These are phyloP conservation scores for Neonectria faginata DNA, from an alignment of 2,329 filamentous ascomycete genomes.

Conservation along the genomic window DNA sequence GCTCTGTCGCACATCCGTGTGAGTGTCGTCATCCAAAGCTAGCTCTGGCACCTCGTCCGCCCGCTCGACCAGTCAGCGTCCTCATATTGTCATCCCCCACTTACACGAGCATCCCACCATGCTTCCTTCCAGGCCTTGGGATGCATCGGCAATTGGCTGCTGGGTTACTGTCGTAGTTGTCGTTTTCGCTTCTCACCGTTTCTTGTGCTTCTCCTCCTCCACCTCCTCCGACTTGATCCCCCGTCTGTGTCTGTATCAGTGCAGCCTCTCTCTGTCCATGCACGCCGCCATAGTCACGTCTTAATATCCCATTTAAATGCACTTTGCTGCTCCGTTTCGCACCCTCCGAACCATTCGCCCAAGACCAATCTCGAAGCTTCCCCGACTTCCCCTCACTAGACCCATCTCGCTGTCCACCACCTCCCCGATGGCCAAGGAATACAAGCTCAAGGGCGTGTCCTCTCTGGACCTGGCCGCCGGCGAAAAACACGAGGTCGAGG, in stretches of 20 bases:
- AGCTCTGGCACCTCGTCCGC: background rate
- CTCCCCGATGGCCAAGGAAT: slow-evolving; percentile 66
- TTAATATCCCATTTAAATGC: background rate
- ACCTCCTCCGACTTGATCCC: background rate
- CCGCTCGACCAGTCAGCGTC: slow-evolving; percentile 7
- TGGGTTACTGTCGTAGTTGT: too few species aligned
- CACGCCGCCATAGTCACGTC: background rate
- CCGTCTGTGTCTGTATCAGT: background rate
- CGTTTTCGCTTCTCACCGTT: background rate
- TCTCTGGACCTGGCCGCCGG: slow-evolving; percentile 81
- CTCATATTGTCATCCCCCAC: slow-evolving; percentile 12
- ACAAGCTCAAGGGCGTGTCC: slow-evolving; percentile 80
- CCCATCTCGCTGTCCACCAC: background rate
- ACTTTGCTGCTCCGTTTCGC: slow-evolving; percentile 2
- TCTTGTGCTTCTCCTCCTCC: background rate
- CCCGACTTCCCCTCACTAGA: background rate
- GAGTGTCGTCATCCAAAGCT: slow-evolving; percentile 4
- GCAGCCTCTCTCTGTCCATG: background rate
- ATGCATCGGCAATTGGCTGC: background rate
- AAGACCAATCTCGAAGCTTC: slow-evolving; percentile 11
- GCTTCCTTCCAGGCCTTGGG: background rate
- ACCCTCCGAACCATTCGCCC: slow-evolving; percentile 7
- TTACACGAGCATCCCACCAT: slow-evolving; percentile 2
- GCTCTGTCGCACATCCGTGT: background rate
- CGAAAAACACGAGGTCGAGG: slow-evolving; percentile 88